A percentile compares a stretch with the other conserved stretches of the same genome.
Evolutionary conservation across 306 rosid species (phyloP).

Genomic region (Acacia acuminata): DNA sequence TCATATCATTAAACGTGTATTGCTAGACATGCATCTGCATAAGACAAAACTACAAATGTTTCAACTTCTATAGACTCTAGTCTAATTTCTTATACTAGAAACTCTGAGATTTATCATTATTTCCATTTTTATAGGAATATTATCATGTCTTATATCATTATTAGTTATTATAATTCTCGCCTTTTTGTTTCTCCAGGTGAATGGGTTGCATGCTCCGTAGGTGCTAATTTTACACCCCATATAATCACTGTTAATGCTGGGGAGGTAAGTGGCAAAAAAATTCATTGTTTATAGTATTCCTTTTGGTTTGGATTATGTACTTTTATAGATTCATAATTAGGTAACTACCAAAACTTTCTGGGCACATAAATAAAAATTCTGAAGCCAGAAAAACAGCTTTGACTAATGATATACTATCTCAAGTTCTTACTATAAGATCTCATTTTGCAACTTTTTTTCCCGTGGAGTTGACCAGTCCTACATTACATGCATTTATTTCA

Average conservation of each 20-base stretch:
- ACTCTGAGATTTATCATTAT: not conserved
- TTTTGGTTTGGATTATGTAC: not conserved
- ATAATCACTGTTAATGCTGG: conserved; percentile 68
- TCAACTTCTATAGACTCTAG: not conserved
- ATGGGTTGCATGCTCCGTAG: conserved; percentile 83
- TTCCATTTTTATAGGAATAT: not conserved
- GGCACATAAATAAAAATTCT: not conserved
- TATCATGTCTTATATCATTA: not conserved
- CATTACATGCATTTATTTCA: not conserved
- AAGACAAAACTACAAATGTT: not conserved
- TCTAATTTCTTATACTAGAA: not conserved
- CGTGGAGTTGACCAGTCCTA: not conserved
- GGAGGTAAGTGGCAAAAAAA: conserved; percentile 48
- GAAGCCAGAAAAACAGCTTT: not conserved
- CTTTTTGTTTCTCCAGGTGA: conserved; percentile 50
- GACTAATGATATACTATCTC: not conserved
- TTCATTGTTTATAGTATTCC: not conserved
- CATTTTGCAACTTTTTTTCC: no score
- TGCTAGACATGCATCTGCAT: not conserved
- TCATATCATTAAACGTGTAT: not conserved
- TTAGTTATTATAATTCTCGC: conserved; percentile 3
- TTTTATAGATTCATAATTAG: not conserved
- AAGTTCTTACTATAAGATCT: no score
- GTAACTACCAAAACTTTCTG: not conserved
- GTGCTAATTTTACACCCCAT: conserved; percentile 81